Base-by-base conservation (phyloP, 2,329 filamentous ascomycete genomes). In the Reticulascus tulasneorum region DNA sequence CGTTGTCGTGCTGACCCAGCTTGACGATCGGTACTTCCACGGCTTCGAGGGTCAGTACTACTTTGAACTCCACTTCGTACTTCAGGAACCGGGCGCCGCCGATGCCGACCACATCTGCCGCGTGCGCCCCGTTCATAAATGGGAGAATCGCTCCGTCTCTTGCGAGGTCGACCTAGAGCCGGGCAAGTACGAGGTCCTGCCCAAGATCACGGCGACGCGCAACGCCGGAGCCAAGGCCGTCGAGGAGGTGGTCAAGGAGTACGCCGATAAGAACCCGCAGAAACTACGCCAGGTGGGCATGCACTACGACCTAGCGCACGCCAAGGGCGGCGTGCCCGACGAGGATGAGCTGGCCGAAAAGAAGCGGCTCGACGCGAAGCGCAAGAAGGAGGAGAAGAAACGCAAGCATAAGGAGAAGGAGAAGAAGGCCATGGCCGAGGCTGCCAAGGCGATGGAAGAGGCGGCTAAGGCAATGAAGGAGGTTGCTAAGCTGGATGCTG, bases 121-220 rank as follows among this genome's bases (percentile, higher is more conserved):
- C 7, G 59, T 60, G 4, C 54, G 59, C 1, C 50, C 56, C 7
- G 52, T 51, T n/a, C 49, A 55, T 32, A 46, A 46, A 10, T 59
- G 55, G 49, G 59, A 82, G 66, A 73, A 67, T 30, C 75, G 84
- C 7, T 82, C 79, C 2, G 76, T 86, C 11, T 84, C 77, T 38
- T 81, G 78, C n/a, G 84, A 88, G 50, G 65, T 86, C n/a, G 66
- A 79, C 23, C 73, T 88, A 2, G 77, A 84, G 21, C 69, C 81
- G 0, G 84, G 84, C 6, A 72, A 66, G 12, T 88, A 87, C 57
- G 75, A 76, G 27, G 74, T 88, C 1, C 62, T 86, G 8, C 75
- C 85, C 49, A 86, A 84, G 53, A 73, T 87, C 46, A 79, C 75
- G 5, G 80, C 82, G 0, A 50, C 51, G 19, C 51, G 63, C 10